Conservation (phyloP, 441 rosid species). For the Gossypium lobatum region DNA sequence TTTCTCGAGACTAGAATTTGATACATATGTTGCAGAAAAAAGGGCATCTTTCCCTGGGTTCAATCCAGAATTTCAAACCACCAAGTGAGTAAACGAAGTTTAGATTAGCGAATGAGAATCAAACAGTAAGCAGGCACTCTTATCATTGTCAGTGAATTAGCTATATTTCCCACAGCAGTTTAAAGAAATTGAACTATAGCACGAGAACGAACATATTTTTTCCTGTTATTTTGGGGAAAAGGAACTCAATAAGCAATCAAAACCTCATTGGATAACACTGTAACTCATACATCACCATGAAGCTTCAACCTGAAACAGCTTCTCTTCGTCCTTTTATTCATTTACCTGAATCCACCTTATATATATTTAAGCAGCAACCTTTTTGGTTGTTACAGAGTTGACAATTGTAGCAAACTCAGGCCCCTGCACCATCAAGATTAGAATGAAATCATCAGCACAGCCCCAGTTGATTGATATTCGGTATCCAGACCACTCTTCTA, state of each 20-base stretch:
- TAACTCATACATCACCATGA: constrained; percentile 20
- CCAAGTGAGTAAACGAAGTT: not conserved
- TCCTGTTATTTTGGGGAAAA: constrained; percentile 8
- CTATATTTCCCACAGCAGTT: not conserved
- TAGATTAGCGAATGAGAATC: not conserved
- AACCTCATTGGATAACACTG: constrained; percentile 18
- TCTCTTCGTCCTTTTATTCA: constrained; percentile 25
- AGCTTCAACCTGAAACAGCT: constrained; percentile 21
- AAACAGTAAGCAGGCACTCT: not conserved
- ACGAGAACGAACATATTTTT: constrained; percentile 41
- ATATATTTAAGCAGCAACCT: constrained; percentile 65
- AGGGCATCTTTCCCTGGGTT: not conserved
- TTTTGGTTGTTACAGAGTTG: constrained; percentile 85
- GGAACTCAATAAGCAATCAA: constrained; percentile 20
- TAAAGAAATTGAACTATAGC: not conserved
- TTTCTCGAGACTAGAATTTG: not conserved
- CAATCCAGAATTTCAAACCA: not conserved
- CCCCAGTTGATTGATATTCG: not conserved
- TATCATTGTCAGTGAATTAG: not conserved
- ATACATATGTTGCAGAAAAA: not conserved
- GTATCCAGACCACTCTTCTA: not conserved
- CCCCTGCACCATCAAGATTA: constrained; percentile 49
- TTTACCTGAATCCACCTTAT: not conserved
- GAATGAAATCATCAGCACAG: not conserved
- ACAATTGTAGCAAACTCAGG: constrained; percentile 90